phyloP scores from a whole-genome alignment of 495 filamentous ascomycete genomes.

The Articulospora tetracladia region DNA sequence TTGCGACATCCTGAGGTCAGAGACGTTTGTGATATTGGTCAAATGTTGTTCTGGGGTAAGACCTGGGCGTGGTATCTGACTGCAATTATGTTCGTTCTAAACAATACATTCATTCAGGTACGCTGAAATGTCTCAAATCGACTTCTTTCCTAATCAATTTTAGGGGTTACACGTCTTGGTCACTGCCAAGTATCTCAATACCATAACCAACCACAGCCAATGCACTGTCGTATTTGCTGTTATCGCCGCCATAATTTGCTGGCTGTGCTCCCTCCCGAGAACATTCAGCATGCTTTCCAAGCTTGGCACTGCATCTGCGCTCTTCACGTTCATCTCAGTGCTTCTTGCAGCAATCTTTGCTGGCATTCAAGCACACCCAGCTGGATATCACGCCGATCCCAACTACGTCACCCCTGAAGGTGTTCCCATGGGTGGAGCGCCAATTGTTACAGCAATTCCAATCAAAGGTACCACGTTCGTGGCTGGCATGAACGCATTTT shows the following conservation, averaged over 20 bases:
- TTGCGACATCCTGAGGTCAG: constrained; percentile 80
- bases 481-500: constrained; percentile 71
- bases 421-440: constrained; percentile 44
- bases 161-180: constrained; percentile 74
- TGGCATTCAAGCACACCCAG: constrained; percentile 65
- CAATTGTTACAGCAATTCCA: constrained; percentile 61
- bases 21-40: constrained; percentile 88
- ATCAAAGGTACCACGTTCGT: constrained; percentile 73
- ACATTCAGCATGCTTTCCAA: constrained; percentile 77
- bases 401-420: constrained; percentile 33
- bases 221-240: constrained; percentile 73
- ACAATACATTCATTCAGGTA: constrained; percentile 85
- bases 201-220: constrained; percentile 61
- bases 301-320: constrained; percentile 68
- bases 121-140: not conserved
- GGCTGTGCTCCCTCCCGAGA: constrained; percentile 71
- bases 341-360: constrained; percentile 75
- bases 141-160: no score
- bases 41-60: constrained; percentile 79
- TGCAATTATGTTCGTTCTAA: constrained; percentile 82
- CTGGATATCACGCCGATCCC: constrained; percentile 47
- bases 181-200: constrained; percentile 81
- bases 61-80: constrained; percentile 79
- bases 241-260: constrained; percentile 66
- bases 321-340: constrained; percentile 85